Evolutionary conservation across 2,329 filamentous ascomycete genomes (phyloP).

Genomic region (Penicillium sp.): DNA sequence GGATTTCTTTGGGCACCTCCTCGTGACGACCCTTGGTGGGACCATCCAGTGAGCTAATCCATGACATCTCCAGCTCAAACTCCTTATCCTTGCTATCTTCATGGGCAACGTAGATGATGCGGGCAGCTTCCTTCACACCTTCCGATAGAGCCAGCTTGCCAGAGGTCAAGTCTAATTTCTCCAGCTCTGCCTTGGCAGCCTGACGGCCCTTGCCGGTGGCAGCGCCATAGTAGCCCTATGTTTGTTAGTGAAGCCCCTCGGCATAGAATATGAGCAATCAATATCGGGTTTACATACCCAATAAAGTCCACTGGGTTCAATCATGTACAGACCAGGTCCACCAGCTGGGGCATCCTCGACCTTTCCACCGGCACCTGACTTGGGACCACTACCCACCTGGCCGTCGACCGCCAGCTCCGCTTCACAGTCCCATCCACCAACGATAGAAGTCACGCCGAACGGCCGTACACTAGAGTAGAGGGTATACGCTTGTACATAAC

Average conservation of each 20-base stretch:
- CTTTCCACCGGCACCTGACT: constrained; percentile 80
- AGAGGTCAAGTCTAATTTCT: constrained; percentile 88
- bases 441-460: constrained; percentile 92
- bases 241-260: constrained; percentile 19
- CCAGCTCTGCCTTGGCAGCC: constrained; percentile 94
- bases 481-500: constrained; percentile 96
- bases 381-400: constrained; percentile 80
- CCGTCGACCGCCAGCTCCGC: constrained; percentile 83
- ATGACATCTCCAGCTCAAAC: constrained; percentile 98
- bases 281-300: constrained; percentile 59
- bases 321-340: constrained; percentile 96
- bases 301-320: constrained; percentile 94
- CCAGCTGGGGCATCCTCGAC: constrained; percentile 73
- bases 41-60: constrained; percentile 82
- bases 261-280: neutral
- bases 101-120: constrained; percentile 96
- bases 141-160: constrained; percentile 77
- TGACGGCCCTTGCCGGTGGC: constrained; percentile 96
- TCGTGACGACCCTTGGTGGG: constrained; percentile 91
- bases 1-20: constrained; percentile 86
- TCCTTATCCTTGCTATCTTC: constrained; percentile 99
- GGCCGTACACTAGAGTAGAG: constrained; percentile 95
- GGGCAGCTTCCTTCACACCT: constrained; percentile 91
- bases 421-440: constrained; percentile 92
- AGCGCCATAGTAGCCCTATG: constrained; percentile 88